Base-by-base conservation (phyloP, 2,329 filamentous ascomycete genomes). In the Periconia macrospinosa region DNA sequence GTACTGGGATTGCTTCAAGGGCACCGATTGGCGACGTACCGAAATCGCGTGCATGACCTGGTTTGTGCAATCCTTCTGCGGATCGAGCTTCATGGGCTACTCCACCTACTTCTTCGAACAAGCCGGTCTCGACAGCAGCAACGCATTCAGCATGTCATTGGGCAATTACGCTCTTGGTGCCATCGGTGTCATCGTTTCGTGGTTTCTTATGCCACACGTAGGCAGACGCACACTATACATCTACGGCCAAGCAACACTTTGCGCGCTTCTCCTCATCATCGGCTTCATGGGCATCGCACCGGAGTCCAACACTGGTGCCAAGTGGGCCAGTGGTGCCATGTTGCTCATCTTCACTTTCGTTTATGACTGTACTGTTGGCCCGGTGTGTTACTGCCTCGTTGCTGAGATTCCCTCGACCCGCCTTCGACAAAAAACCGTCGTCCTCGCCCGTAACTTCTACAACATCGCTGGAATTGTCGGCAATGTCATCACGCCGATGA, bases 341-440 rank as follows among this genome's bases (percentile, higher is more conserved):
- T 58, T 73, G 14, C 56, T 74, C 6, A 51, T 70, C 46, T 72
- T 71, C 45, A 69, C 91, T 0, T 77, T 93, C 42, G 85, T 88
- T 67, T 97, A 96, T 75, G 90, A 96, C 72, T 79, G 91, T 49
- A 90, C 89, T 0, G 91, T 96, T 42, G 92, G 92, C 20, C 94
- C 92, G 0, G 90, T 96, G 10, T 92, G 89, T 74, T 96, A 95
- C 76, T 93, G 91, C 0, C 83, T 96, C 13, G 91, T 96, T 7
- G 85, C 89, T 1, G 92, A 96, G 72, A 76, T 96, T 33, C 91
- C 91, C 0, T 91, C 91, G 0, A 86, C 90, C 11, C 85, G 92
- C 13, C 82, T 97, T 41, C 89, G 93, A 69, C 91, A 94, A 76
- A 96, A 96, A 80, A 96, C 92, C 0, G 89, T 96, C 43, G 91